These are phyloP conservation scores for Nasturtium officinale DNA, from an alignment of 345 rosid genomes.

Conservation along the genomic window DNA sequence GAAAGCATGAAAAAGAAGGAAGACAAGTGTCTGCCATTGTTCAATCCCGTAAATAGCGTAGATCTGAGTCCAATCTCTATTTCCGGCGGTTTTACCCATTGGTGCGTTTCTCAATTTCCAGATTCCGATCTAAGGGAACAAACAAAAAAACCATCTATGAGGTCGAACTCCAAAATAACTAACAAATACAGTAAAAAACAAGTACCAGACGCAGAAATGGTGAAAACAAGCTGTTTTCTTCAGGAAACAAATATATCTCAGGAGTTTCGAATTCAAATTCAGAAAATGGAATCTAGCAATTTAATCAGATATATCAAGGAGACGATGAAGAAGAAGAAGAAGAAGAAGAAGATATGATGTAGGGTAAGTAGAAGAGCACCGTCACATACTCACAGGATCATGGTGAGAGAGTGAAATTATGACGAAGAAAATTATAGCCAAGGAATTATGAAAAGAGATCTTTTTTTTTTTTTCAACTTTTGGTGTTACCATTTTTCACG, in stretches of 20 bases:
- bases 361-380: conserved; percentile 22
- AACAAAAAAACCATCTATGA: background rate
- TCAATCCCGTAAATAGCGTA: conserved; percentile 92
- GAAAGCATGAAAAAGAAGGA: conserved; percentile 73
- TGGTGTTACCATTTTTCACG: conserved; percentile 28
- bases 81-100: conserved; percentile 49
- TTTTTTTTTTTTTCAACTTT: background rate
- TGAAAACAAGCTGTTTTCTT: conserved; percentile 29
- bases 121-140: conserved; percentile 24
- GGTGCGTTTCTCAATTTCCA: background rate
- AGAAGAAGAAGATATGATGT: background rate
- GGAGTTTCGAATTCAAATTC: background rate
- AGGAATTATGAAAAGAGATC: background rate
- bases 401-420: conserved; percentile 36
- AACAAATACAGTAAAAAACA: background rate
- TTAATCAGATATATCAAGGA: background rate
- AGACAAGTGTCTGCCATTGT: conserved; percentile 86
- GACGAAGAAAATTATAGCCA: conserved; percentile 8
- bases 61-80: conserved; percentile 93
- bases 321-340: background rate
- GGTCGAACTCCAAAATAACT: background rate
- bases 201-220: conserved; percentile 15
- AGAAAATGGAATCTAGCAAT: background rate
- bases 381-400: conserved; percentile 23
- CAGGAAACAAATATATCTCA: conserved; percentile 15